Base-by-base conservation (phyloP, 805 yeast species). In the Nakazawaea wickerhamii region DNA sequence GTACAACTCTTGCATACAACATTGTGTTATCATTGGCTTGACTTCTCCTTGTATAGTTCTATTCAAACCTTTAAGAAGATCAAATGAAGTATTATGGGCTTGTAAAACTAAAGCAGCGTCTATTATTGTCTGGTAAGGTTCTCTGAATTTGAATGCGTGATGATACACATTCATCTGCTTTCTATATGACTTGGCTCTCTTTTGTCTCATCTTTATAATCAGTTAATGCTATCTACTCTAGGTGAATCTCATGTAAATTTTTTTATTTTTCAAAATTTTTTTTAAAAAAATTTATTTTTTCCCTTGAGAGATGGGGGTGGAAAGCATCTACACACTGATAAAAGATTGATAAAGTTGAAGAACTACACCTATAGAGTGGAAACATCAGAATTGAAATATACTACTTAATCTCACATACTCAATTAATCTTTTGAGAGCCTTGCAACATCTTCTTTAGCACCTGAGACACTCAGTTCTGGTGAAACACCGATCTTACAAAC, bases 11-110 rank as follows among this genome's bases (percentile, higher is more conserved):
- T 88, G 88, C 73, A 93, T 87, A 53, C 95, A 85, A 59, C 99
- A 93, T 61, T 93, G 98, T 2, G 99, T 88, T 42, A 93, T 84
- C 95, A 93, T 76, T 17, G 87, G 85, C 55, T 91, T 93, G 23
- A 81, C 77, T 53, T 85, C 90, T 10, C 81, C 86, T 59, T 91
- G 98, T 11, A 91, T 65, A 0, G 96, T 87, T 48, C 93, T 68
- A 44, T 77, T 69, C 25, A 93, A 66, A 10, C 93, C 95, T 55
- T 85, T 84, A n/a, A 67, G 70, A n/a, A 93, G 63, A 60, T 91
- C 89, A 59, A 76, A 87, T 43, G 82, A 81, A 13, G 86, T 73
- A 45, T 75, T 71, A 46, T 74, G 76, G 33, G 88, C 79, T 32
- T 75, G 79, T 26, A 77, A 61, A 4, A 93, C 77, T 8, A 89